Evolutionary conservation across 75 land plant species (phyloP), one percentile per base, ranked within the genome.

Genomic region (Adiantum capillusveneris): DNA sequence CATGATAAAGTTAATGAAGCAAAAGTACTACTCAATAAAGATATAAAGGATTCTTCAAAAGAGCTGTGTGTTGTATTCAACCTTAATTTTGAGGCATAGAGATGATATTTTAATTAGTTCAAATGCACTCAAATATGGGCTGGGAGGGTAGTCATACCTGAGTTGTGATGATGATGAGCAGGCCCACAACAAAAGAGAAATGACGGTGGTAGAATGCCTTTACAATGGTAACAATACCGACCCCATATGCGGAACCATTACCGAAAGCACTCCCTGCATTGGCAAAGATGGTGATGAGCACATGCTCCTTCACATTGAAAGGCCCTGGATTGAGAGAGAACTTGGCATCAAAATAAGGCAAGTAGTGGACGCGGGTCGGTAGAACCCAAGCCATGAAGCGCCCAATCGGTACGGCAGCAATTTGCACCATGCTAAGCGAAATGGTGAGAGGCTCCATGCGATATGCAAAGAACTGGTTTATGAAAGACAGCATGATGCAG

Each of bases 271-370:
- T 44, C 0, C 96, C 87, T 1, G 87, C 80, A 58, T 73, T 76
- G 39, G n/a, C n/a, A n/a, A n/a, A n/a, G n/a, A n/a, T n/a, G n/a
- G n/a, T n/a, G n/a, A n/a, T n/a, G n/a, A n/a, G 96, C 92, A 84
- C 96, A 53, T 90, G 96, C 76, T 90, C 96, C 68, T 90, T 81
- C 49, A 81, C 63, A 65, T 85, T 88, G 64, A 88, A 88, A 11
- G 89, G 94, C 11, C 89, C 83, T 5, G 90, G 85, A 41, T 86
- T 86, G 44, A 79, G 69, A 20, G 74, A 71, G 45, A 86, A 77
- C 13, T 39, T 39, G 13, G 12, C 13, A 13, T 9, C 7, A 13
- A 13, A 13, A 13, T 13, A 13, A 13, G 42, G 42, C 12, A 39
- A 13, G 19, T 63, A 70, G 19, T 77, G 1, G 17, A 54, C 12